phyloP scores from a whole-genome alignment of 208 protist genomes.

The Acanthamoeba sp. region DNA sequence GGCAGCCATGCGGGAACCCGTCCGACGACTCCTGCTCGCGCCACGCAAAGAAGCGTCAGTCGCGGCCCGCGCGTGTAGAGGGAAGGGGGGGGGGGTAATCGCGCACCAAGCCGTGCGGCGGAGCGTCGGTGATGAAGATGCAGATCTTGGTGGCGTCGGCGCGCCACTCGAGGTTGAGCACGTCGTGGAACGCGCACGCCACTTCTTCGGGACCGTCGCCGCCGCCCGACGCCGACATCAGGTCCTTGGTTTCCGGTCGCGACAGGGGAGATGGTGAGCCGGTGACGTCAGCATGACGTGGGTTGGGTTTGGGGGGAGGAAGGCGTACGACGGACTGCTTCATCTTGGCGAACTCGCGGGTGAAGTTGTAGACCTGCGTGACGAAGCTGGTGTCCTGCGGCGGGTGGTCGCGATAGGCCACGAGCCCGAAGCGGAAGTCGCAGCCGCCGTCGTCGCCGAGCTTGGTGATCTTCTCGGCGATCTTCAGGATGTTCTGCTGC shows the following conservation, averaged over 20 bases:
- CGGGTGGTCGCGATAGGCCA: conserved; percentile 78
- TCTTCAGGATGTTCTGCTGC: conserved; percentile 76
- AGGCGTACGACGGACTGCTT: conserved; percentile 6
- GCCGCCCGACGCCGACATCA: conserved; percentile 29
- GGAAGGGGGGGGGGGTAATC: not conserved
- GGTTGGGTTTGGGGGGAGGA: not conserved
- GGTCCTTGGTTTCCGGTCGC: too few relatives aligned
- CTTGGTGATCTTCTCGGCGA: conserved; percentile 50
- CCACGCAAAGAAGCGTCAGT: not conserved
- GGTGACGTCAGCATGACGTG: not conserved
- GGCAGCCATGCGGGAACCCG: conserved; percentile 76
- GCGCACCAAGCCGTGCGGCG: conserved; percentile 76
- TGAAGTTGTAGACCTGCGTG: conserved; percentile 73
- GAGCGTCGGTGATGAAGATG: conserved; percentile 79
- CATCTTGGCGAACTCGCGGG: conserved; percentile 60
- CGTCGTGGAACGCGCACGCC: conserved; percentile 63
- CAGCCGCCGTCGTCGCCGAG: not conserved
- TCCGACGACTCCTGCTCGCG: conserved; percentile 29
- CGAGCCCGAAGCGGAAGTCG: conserved; percentile 73
- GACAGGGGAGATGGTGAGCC: not conserved
- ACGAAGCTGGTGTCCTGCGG: conserved; percentile 77
- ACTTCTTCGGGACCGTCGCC: conserved; percentile 81
- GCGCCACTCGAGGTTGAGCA: conserved; percentile 60
- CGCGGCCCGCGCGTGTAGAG: not conserved
- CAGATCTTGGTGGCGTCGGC: conserved; percentile 73